Base-by-base conservation (phyloP, 345 rosid species). In the Gossypium bickii region DNA sequence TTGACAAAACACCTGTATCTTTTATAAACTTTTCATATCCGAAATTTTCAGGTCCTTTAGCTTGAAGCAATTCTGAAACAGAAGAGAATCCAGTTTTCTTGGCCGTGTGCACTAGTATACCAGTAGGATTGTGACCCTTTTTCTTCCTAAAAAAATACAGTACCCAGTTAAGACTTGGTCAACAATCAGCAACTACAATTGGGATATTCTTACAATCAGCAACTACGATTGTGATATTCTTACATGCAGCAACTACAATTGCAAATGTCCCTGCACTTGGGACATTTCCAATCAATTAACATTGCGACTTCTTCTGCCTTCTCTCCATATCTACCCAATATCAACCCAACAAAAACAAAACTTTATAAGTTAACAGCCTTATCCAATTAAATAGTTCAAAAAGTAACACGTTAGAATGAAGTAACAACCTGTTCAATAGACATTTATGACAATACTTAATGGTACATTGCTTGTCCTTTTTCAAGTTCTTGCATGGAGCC, bases 161-260 rank as follows among this genome's bases (percentile, higher is more conserved):
- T 71, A 83, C 17, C 41, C 27, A 4, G 29, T 66, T 68, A 77
- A 41, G 67, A 43, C n/a, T 73, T 29, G 38, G 10, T 3, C n/a
- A 38, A 18, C n/a, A 75, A 77, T 12, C 22, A 67, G 34, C 29
- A 17, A 29, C 41, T 34, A 34, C 41, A 34, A 34, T 34, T 34
- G 7, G 41, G 41, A 34, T 34, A 64, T 43, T 75, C 88, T 86
- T 71, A 93, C 99, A 76, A 86, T 87, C 99, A 95, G 1, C 17
- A 27, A 77, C 97, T 95, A 80, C 99, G 91, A 61, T 90, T 95
- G 84, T 34, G 41, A 34, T 34, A 56, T 43, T 75, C 88, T 86
- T 71, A 93, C 99, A 76, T 88, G 88, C 99, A 95, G 1, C 17
- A 27, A 77, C 98, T 95, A 80, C 99, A 95, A 61, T 90, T 95